Conservation (phyloP, 176 grass and related monocot species). For the Avena sativa region DNA sequence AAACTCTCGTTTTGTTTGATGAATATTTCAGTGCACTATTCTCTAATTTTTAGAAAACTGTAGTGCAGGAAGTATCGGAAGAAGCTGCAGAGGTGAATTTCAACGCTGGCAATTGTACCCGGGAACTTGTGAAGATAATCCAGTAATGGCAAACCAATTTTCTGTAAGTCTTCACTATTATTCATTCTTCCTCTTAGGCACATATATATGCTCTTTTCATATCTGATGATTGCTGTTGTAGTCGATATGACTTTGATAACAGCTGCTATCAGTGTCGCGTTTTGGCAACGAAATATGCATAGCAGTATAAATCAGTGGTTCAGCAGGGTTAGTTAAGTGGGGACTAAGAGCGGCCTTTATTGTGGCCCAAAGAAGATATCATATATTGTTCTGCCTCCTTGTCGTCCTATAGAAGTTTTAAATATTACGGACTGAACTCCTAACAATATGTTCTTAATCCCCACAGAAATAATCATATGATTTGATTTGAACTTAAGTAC, state of each 20-base stretch:
- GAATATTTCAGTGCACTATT: constrained; percentile 11
- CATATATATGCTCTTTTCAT: not conserved
- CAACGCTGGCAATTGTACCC: constrained; percentile 97
- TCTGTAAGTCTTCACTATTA: constrained; percentile 72
- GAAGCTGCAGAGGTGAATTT: constrained; percentile 96
- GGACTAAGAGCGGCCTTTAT: not conserved
- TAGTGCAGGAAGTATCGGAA: constrained; percentile 98
- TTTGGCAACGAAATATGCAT: not conserved
- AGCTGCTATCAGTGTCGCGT: not conserved
- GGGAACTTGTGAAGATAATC: constrained; percentile 72
- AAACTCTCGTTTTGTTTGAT: constrained; percentile 21
- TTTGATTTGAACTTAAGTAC: not conserved
- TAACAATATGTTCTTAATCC: not conserved
- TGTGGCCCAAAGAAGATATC: not conserved
- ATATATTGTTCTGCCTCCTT: not conserved
- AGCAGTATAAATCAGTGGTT: not conserved
- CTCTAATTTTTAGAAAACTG: constrained; percentile 56
- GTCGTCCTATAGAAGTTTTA: not conserved
- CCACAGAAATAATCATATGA: not conserved
- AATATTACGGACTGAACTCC: not conserved
- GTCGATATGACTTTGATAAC: not conserved
- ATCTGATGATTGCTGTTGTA: not conserved
- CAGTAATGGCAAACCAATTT: constrained; percentile 91
- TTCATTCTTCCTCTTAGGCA: not conserved
- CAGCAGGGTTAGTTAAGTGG: not conserved